Evolutionary conservation across 352 stramenopile species (phyloP).

Genomic region (Phytophthora cryptogea): DNA sequence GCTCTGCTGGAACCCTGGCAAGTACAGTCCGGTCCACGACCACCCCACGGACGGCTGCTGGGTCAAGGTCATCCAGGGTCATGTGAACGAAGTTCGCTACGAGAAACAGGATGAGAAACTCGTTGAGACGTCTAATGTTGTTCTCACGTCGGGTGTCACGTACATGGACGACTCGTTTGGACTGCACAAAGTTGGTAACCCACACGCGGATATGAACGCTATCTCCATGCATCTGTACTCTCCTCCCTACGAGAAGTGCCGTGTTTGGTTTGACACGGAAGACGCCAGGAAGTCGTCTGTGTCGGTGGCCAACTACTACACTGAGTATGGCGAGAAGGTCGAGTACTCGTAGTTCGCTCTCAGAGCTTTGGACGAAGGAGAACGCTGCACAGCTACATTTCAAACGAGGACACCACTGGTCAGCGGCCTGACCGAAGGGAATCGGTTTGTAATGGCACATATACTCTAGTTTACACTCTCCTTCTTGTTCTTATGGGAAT

Average conservation of each 20-base stretch:
- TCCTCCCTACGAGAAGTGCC: slow-evolving; percentile 92
- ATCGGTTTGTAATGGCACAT: slow-evolving; percentile 18
- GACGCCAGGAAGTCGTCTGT: slow-evolving; percentile 66
- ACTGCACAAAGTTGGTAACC: slow-evolving; percentile 93
- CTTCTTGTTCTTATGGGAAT: slow-evolving; percentile 31
- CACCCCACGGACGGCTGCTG: slow-evolving; percentile 93
- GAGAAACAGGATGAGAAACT: slow-evolving; percentile 42
- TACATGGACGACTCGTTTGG: slow-evolving; percentile 93
- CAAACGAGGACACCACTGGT: slow-evolving; percentile 2
- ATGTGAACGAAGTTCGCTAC: slow-evolving; percentile 92
- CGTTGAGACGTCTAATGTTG: slow-evolving; percentile 63
- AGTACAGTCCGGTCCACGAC: slow-evolving; percentile 93
- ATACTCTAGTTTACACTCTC: slow-evolving; percentile 13
- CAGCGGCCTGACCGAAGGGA: background rate
- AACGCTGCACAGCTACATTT: background rate
- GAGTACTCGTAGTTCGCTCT: slow-evolving; percentile 29
- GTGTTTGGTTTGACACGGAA: slow-evolving; percentile 81
- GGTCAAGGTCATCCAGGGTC: slow-evolving; percentile 88
- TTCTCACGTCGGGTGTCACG: slow-evolving; percentile 69
- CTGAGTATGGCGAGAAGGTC: slow-evolving; percentile 70
- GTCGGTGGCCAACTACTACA: slow-evolving; percentile 82
- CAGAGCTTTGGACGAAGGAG: background rate
- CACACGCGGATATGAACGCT: slow-evolving; percentile 63
- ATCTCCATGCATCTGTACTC: slow-evolving; percentile 94
- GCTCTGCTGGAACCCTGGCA: slow-evolving; percentile 92